Percentiles rank a stretch among this genome's conserved stretches.
These are phyloP conservation scores for Rhodomyrtus psidioides DNA, from an alignment of 441 rosid genomes.

Conservation along the genomic window DNA sequence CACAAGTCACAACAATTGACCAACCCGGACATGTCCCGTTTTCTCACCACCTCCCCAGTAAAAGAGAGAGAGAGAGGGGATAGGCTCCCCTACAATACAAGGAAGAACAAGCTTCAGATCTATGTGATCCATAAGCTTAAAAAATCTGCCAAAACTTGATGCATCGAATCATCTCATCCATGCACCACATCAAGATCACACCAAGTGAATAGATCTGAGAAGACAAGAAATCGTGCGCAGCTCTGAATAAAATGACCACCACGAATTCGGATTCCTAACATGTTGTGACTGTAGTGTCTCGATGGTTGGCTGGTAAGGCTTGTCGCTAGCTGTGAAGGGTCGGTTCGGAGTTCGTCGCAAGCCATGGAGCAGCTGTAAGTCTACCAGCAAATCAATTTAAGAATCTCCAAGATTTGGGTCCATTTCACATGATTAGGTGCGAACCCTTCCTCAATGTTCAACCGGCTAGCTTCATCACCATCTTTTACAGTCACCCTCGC, in stretches of 20 bases:
- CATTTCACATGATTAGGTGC: background rate
- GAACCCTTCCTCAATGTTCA: background rate
- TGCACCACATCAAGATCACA: no score
- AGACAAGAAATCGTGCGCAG: no score
- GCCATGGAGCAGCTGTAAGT: background rate
- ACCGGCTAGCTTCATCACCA: background rate
- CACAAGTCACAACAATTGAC: no score
- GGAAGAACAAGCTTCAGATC: background rate
- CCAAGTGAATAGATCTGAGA: no score
- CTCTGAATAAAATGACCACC: background rate
- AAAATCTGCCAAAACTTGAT: background rate
- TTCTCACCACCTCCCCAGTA: background rate
- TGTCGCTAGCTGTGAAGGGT: background rate
- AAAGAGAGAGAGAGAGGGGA: background rate
- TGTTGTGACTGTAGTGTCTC: background rate
- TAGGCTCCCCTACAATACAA: background rate
- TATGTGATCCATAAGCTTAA: background rate
- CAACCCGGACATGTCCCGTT: background rate
- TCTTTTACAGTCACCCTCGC: background rate
- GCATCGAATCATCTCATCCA: no score
- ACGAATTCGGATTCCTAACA: background rate
- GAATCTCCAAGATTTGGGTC: background rate
- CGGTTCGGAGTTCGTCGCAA: rapidly evolving
- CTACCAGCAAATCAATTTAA: background rate
- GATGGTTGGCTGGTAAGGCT: background rate